Evolutionary conservation across 1,284 basidiomycete genomes (phyloP).

Genomic region (Papiliotrema terrestris): DNA sequence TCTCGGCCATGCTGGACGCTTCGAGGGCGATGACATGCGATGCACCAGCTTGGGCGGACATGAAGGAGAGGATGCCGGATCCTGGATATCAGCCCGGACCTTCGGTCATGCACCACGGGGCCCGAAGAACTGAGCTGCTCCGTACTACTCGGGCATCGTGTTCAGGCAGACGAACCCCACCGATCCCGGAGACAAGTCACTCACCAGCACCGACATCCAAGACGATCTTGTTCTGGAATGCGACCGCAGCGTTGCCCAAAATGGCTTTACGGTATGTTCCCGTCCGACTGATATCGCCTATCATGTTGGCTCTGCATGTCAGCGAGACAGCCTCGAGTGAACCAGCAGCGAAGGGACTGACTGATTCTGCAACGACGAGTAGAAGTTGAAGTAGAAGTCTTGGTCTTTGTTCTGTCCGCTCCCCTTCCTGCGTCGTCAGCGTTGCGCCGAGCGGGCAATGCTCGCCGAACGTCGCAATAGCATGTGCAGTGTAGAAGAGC

Average conservation of each 20-base stretch:
- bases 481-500: too few relatives aligned
- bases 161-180: too few relatives aligned
- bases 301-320: slow-evolving; percentile 47
- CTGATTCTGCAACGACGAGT: slow-evolving; percentile 45
- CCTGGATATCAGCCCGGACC: slow-evolving; percentile 29
- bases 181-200: too few relatives aligned
- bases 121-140: too few relatives aligned
- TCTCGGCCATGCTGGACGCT: slow-evolving; percentile 53
- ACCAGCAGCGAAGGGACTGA: slow-evolving; percentile 11
- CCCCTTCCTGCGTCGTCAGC: neutral
- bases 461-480: too few relatives aligned
- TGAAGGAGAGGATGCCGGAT: slow-evolving; percentile 54
- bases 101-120: neutral
- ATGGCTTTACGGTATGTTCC: slow-evolving; percentile 49
- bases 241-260: slow-evolving; percentile 45
- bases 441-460: too few relatives aligned
- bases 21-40: slow-evolving; percentile 53
- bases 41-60: slow-evolving; percentile 53
- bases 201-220: slow-evolving; percentile 52
- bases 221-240: slow-evolving; percentile 44
- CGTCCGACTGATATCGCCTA: slow-evolving; percentile 47
- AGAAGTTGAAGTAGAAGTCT: slow-evolving; percentile 47
- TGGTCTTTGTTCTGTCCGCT: slow-evolving; percentile 28
- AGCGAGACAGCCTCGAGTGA: neutral
- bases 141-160: neutral